Evolutionary conservation across 768 basidiomycete species (phyloP), one percentile per base, ranked within the genome.

Genomic region (Macrolepiota dolichaula): DNA sequence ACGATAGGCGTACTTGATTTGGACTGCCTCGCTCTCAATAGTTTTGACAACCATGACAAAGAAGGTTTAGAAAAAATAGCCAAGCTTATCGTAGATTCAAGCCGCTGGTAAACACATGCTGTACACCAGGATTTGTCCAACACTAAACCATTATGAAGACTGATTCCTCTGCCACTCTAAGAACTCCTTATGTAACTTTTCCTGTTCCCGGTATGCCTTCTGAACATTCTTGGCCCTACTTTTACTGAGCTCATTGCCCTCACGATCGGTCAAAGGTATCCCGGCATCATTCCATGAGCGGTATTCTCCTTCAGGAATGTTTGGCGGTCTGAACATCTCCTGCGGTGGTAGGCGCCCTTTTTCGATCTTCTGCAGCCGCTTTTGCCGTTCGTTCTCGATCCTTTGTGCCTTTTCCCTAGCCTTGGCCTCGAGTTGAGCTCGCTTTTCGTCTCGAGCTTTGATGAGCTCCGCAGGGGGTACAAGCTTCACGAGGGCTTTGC

Each of bases 401-500:
- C 81, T 74, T 0, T 86, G 90, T 27, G 86, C 88, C 70, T 95
- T 96, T 71, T 89, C 89, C 15, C 85, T 86, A 1, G 83, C 83
- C 69, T 94, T 96, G 19, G 85, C 92, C 62, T 89, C 87, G 17
- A 78, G 78, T 53, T 81, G 81, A 3, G 86, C 88, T 5, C 85
- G 83, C 75, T 97, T 98, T 69, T 95, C 95, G 63, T 98, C 95
- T 50, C 95, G 86, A 1, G 86, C 88, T 69, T 81, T 88, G 65
- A 95, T 85, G 40, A 99, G 79, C 59, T 92, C 86, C 12, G 85
- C 83, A 1, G 96, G 87, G 40, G 92, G 78, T 25, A 96, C 92
- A 46, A 98, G 80, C 74, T 98, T 98, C 62, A 97, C 91, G 32
- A 98, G 85, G 3, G 96, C 96, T 68, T 87, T 88, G n/a, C 96